A percentile compares a stretch with the other conserved stretches of the same genome.
These are phyloP conservation scores for Caloboletus firmus DNA, from an alignment of 1,284 basidiomycete species.

Conservation along the genomic window DNA sequence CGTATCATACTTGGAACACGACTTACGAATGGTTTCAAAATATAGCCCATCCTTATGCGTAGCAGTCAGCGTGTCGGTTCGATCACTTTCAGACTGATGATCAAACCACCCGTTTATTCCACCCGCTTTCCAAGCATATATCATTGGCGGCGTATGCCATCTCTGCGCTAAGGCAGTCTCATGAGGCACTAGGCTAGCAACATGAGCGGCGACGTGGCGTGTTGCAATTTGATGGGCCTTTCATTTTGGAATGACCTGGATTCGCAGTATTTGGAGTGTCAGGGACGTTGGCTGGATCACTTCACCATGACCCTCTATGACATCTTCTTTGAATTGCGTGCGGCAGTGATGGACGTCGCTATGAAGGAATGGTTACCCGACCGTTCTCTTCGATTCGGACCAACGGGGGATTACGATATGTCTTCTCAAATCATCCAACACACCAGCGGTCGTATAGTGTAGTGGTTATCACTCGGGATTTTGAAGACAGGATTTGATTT, in stretches of 20 bases:
- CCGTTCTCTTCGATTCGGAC: too few relatives aligned
- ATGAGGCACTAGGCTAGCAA: background rate
- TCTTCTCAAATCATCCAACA: background rate
- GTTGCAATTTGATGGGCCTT: background rate
- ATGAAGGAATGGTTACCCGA: too few relatives aligned
- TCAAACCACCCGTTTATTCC: background rate
- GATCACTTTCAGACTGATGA: background rate
- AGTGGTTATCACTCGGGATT: conserved; percentile 41
- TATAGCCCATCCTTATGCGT: background rate
- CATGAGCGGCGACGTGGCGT: background rate
- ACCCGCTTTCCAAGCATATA: background rate
- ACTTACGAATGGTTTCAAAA: too few relatives aligned
- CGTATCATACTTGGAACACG: background rate
- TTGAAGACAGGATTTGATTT: conserved; percentile 24
- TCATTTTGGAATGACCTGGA: background rate
- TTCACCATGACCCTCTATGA: background rate
- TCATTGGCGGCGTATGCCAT: background rate
- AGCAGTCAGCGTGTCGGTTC: background rate
- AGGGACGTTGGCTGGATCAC: background rate
- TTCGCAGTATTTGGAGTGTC: background rate
- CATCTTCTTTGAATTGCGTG: background rate
- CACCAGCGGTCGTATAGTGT: conserved; percentile 35
- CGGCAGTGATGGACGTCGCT: too few relatives aligned
- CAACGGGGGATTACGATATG: too few relatives aligned
- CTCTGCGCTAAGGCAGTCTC: background rate